A percentile compares a stretch with the other conserved stretches of the same genome.
Conservation (phyloP, 1,284 basidiomycete genomes). For the Flammula alnicola region DNA sequence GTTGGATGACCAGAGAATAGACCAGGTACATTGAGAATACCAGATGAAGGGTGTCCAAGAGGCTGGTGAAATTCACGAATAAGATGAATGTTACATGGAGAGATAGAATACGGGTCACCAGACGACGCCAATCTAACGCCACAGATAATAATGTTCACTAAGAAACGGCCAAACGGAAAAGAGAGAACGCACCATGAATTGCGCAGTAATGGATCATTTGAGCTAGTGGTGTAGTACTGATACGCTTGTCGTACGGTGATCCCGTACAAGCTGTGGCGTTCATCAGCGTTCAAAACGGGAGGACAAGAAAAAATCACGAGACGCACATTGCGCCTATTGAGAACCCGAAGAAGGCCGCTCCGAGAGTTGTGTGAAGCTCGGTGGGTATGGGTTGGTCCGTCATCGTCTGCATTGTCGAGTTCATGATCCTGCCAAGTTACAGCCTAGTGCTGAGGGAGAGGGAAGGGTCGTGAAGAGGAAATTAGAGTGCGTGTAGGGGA, state of each 20-base stretch:
- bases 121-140: slow-evolving; percentile 21
- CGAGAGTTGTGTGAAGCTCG: slow-evolving; percentile 19
- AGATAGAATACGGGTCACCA: slow-evolving; percentile 13
- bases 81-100: background rate
- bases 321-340: slow-evolving; percentile 28
- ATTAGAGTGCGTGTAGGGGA: background rate
- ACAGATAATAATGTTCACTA: background rate
- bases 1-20: slow-evolving; percentile 21
- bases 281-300: background rate
- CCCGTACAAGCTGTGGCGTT: slow-evolving; percentile 20
- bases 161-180: background rate
- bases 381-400: background rate
- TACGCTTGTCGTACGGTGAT: slow-evolving; percentile 27
- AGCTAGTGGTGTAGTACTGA: slow-evolving; percentile 23
- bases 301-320: background rate
- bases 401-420: slow-evolving; percentile 12
- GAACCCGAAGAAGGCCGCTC: slow-evolving; percentile 29
- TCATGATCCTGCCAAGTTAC: slow-evolving; percentile 19
- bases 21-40: slow-evolving; percentile 26
- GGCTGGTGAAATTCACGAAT: slow-evolving; percentile 6
- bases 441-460: slow-evolving; percentile 22
- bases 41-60: slow-evolving; percentile 24
- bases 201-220: slow-evolving; percentile 11
- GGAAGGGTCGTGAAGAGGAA: slow-evolving; percentile 11
- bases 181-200: slow-evolving; percentile 18